Conservation (phyloP, 345 rosid genomes). For the Mangifera indica region DNA sequence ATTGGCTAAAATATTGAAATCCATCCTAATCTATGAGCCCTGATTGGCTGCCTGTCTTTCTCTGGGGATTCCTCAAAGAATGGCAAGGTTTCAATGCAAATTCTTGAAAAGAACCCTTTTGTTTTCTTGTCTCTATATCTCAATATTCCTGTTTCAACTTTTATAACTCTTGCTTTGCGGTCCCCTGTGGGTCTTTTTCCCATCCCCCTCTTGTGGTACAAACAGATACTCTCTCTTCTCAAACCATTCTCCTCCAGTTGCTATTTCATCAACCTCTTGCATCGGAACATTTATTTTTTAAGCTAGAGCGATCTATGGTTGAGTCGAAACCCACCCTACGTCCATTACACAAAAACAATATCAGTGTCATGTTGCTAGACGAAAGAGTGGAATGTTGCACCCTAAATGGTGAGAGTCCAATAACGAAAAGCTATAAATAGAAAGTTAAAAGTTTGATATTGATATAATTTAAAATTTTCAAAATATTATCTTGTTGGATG, state of each 20-base stretch:
- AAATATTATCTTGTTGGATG: too few species aligned
- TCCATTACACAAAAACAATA: too few species aligned
- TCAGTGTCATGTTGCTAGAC: too few species aligned
- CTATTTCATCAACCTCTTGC: neutral
- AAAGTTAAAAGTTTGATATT: too few species aligned
- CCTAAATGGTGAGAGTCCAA: too few species aligned
- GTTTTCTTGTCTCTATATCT: constrained; percentile 16
- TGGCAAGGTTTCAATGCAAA: neutral
- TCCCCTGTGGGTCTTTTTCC: constrained; percentile 26
- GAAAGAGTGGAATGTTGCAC: too few species aligned
- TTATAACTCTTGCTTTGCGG: constrained; percentile 20
- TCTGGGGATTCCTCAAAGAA: constrained; percentile 34
- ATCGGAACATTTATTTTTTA: too few species aligned
- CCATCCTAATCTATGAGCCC: constrained; percentile 32
- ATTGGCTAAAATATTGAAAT: constrained; percentile 38
- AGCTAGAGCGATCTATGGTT: too few species aligned
- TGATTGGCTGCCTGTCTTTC: constrained; percentile 36
- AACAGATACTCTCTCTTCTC: neutral
- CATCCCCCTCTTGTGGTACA: constrained; percentile 6
- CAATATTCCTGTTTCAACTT: constrained; percentile 24
- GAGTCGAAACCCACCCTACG: too few species aligned
- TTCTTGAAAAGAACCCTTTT: constrained; percentile 11
- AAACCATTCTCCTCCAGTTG: too few species aligned
- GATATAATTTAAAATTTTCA: too few species aligned
- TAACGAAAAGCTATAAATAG: too few species aligned